Conservation (phyloP, 257 asterid species). For the Buddleja alternifolia region DNA sequence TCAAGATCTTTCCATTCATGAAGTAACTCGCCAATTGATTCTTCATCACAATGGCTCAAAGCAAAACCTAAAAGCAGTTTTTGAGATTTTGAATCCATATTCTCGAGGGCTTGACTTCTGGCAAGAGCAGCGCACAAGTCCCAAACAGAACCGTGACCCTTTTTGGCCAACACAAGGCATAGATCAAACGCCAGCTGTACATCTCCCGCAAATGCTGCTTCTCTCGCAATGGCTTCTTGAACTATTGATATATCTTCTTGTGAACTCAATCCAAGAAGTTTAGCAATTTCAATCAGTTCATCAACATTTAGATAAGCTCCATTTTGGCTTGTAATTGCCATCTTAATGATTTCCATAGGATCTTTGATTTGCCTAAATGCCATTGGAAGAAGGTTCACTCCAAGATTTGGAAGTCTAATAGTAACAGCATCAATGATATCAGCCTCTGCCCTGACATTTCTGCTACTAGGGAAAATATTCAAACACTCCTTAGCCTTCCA, state of each 20-base stretch:
- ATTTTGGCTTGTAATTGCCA: constrained; percentile 81
- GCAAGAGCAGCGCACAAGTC: constrained; percentile 98
- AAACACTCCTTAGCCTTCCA: constrained; percentile 99
- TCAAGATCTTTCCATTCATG: constrained; percentile 96
- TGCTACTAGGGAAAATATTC: constrained; percentile 80
- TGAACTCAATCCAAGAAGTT: constrained; percentile 91
- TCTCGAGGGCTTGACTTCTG: constrained; percentile 90
- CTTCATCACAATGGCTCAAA: constrained; percentile 94
- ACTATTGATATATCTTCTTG: constrained; percentile 84
- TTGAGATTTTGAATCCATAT: constrained; percentile 77
- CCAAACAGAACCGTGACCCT: constrained; percentile 97
- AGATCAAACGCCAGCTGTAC: constrained; percentile 96
- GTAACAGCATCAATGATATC: constrained; percentile 88
- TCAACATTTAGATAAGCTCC: constrained; percentile 95
- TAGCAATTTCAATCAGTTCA: constrained; percentile 89
- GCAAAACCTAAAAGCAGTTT: constrained; percentile 93
- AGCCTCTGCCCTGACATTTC: constrained; percentile 84
- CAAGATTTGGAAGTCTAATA: constrained; percentile 93
- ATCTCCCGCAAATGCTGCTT: constrained; percentile 97
- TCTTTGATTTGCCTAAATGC: constrained; percentile 95
- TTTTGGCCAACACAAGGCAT: constrained; percentile 85
- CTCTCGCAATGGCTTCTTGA: constrained; percentile 99
- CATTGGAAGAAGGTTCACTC: constrained; percentile 92
- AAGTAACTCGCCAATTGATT: constrained; percentile 89
- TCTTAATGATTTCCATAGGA: constrained; percentile 88